Conservation (phyloP, 148 eudicot genomes). For the Heliamphora exappendiculata region DNA sequence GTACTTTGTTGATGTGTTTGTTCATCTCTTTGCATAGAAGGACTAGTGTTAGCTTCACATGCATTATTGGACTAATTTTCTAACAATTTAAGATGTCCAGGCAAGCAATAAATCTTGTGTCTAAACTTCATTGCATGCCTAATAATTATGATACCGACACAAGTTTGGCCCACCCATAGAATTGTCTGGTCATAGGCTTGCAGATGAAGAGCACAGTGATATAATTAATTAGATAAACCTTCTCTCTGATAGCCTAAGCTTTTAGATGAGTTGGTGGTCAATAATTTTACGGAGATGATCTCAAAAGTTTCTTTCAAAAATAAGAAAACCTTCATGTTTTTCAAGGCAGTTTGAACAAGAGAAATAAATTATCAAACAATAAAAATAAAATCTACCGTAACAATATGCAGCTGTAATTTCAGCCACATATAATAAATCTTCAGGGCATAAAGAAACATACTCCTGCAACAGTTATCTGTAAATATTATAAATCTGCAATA, state of each 20-base stretch:
- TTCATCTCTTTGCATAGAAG: background rate
- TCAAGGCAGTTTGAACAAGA: background rate
- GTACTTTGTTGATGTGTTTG: background rate
- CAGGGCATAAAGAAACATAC: background rate
- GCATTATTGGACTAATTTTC: background rate
- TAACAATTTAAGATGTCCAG: background rate
- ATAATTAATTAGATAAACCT: background rate
- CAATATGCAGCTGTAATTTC: background rate
- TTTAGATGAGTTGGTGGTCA: background rate
- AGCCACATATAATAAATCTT: background rate
- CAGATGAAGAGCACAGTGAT: background rate
- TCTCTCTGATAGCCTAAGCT: background rate
- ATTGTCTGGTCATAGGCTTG: background rate
- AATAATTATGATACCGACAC: background rate
- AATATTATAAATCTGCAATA: slow-evolving; percentile 9
- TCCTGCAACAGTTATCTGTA: background rate
- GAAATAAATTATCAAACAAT: background rate
- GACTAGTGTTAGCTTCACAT: background rate
- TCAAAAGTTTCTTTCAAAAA: background rate
- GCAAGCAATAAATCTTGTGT: background rate
- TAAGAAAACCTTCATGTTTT: background rate
- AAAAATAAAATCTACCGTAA: background rate
- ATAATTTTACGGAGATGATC: background rate
- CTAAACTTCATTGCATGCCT: background rate
- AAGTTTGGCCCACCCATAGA: background rate